These are phyloP conservation scores for Nakazawaea molendinolei DNA, from an alignment of 805 yeast species.

Conservation along the genomic window DNA sequence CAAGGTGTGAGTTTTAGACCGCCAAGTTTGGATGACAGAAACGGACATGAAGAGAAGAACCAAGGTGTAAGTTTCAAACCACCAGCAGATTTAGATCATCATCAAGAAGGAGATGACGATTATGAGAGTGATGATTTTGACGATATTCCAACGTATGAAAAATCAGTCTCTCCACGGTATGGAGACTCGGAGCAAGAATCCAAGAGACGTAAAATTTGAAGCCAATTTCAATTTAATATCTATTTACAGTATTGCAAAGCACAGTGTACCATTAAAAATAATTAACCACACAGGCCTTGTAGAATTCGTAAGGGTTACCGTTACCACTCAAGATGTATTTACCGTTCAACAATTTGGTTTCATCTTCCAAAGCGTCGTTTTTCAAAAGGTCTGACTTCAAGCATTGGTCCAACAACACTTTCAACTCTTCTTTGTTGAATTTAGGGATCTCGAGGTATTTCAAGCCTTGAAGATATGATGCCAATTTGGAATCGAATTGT, in stretches of 20 bases:
- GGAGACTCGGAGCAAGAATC: constrained; percentile 17
- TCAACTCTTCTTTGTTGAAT: constrained; percentile 38
- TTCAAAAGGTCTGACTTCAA: constrained; percentile 33
- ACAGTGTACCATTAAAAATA: constrained; percentile 13
- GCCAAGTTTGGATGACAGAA: no score
- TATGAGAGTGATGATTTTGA: constrained; percentile 31
- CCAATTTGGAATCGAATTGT: constrained; percentile 49
- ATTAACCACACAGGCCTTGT: constrained; percentile 32
- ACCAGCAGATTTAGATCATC: constrained; percentile 1
- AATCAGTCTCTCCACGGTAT: constrained; percentile 21
- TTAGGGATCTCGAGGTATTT: constrained; percentile 32
- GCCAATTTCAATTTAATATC: not conserved
- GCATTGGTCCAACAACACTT: constrained; percentile 33
- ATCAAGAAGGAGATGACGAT: constrained; percentile 15
- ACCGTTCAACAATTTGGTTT: constrained; percentile 26
- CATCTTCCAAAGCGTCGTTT: constrained; percentile 25
- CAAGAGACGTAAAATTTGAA: not conserved
- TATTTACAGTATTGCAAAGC: not conserved
- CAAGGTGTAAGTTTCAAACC: constrained; percentile 11
- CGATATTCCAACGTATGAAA: constrained; percentile 23
- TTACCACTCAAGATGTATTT: constrained; percentile 54
- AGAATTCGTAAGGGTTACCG: constrained; percentile 54
- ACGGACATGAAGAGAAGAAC: not conserved
- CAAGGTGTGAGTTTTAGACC: no score
- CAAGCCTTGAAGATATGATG: constrained; percentile 34